A percentile compares a stretch with the other conserved stretches of the same genome.
Conservation (phyloP, 192 early-diverging fungal species). For the Dissophora globulifera region DNA sequence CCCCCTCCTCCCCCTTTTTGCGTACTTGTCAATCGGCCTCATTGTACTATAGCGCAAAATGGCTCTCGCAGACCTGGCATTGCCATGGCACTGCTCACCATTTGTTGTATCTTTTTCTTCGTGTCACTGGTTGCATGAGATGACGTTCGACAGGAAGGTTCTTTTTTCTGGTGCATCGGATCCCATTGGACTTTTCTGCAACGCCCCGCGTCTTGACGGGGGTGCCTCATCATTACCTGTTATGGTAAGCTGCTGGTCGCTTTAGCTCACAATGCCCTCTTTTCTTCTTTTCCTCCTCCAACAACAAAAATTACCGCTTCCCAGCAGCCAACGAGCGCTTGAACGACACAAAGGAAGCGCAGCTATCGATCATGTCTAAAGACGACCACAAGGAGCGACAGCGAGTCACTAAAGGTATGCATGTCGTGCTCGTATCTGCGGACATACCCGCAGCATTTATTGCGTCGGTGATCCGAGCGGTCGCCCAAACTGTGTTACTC, state of each 20-base stretch:
- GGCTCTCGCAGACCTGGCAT: too few relatives aligned
- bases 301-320: not conserved
- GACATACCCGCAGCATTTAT: too few relatives aligned
- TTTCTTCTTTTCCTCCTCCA: not conserved
- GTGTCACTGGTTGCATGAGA: not conserved
- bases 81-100: conserved; percentile 1
- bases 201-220: not conserved
- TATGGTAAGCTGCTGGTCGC: not conserved
- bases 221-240: conserved; percentile 4
- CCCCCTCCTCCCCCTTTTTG: too few relatives aligned
- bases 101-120: too few relatives aligned
- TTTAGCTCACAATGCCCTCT: not conserved
- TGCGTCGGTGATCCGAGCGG: too few relatives aligned
- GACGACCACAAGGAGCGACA: conserved; percentile 52
- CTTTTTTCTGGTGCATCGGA: not conserved
- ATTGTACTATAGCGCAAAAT: too few relatives aligned
- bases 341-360: too few relatives aligned
- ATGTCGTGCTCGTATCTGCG: too few relatives aligned
- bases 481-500: too few relatives aligned
- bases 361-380: conserved; percentile 38
- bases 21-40: too few relatives aligned
- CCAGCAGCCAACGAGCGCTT: too few relatives aligned
- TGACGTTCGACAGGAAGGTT: conserved; percentile 8
- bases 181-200: not conserved
- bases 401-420: conserved; percentile 54